Evolutionary conservation across 2,329 filamentous ascomycete species (phyloP), one percentile per base, ranked within the genome.

Genomic region (Clonostachys rosea): DNA sequence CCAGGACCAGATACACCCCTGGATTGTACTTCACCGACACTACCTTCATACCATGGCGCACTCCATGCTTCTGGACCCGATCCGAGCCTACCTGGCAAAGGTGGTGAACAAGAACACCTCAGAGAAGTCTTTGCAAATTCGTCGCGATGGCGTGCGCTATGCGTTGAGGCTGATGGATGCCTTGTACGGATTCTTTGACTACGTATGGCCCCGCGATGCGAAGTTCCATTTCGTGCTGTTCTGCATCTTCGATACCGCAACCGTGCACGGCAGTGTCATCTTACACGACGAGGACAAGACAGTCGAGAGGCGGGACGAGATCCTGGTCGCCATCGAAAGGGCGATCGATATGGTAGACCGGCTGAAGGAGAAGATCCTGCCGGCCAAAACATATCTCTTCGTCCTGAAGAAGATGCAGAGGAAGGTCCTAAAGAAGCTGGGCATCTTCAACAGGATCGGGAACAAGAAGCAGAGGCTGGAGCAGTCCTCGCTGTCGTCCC

Each of bases 181-280:
- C 2, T 61, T 73, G 6, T 63, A 64, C 18, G 53, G 57, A 13
- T 65, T 77, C 10, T 74, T 76, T 45, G 59, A 72, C 16, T 62
- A 70, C 35, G 61, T 70, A 9, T 71, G 67, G 43, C 71, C 72
- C 0, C 59, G 69, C 12, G 71, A 76, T 41, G 65, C 69, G 6
- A 75, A 73, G 35, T 76, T 75, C 40, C 71, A 77, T 51, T 67
- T 74, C 45, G 68, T 74, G 6, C 60, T 74, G 0, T 79, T 78
- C 47, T 63, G 65, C 40, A 69, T 77, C 34, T 79, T 79, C 42
- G 74, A 79, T 50, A 75, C 72, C 0, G 68, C 74, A 1, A 72
- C 75, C 1, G 61, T 75, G 16, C 56, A 78, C 5, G 78, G 73
- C 59, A 78, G 75, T 1, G 70, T 74, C 4, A 60, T 79, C 7